Evolutionary conservation across 1,139 yeast species (phyloP), one percentile per base, ranked within the genome.

Genomic region (Pneumocystis murina): DNA sequence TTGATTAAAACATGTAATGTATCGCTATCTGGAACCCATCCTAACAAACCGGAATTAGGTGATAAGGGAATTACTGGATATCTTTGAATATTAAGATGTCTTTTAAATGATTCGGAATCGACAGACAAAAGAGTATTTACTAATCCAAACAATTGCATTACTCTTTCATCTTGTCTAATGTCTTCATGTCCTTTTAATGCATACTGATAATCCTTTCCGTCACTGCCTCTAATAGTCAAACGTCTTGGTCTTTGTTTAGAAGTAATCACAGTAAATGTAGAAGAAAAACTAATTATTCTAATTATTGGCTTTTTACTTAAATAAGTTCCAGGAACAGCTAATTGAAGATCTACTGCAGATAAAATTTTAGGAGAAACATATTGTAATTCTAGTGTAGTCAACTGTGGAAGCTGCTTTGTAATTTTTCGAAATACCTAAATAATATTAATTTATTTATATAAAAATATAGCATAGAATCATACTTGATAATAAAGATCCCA

Each of bases 1-100:
- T 91, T 82, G 64, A 94, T 92, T 67, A 94, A 79, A 3, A 86
- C 91, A 75, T 94, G 98, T 82, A 94, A 86, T 0, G 99, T 94
- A 71, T 94, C 98, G 72, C 95, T 86, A 71, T 92, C 91, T 8
- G 96, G 92, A 39, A 94, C 98, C 97, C 97, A 94, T 0, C 97
- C 96, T 60, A 92, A 76, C 63, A 94, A 76, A 67, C 99, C 99
- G n/a, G 96, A 90, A 71, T 89, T 90, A 33, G 98, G 99, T 1
- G 97, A 90, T 62, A 94, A 77, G 10, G 99, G 98, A 70, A 87
- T 91, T 0, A 97, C 97, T 0, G 96, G 84, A 74, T 84, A 92
- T 68, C 86, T 84, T 70, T 90, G 97, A 67, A 94, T 91, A 72
- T 87, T 95, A 75, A 94, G 79, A 74, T 94, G 98, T 68, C 99